Evolutionary conservation across 306 rosid genomes (phyloP).

Genomic region (Cicer arietinum): DNA sequence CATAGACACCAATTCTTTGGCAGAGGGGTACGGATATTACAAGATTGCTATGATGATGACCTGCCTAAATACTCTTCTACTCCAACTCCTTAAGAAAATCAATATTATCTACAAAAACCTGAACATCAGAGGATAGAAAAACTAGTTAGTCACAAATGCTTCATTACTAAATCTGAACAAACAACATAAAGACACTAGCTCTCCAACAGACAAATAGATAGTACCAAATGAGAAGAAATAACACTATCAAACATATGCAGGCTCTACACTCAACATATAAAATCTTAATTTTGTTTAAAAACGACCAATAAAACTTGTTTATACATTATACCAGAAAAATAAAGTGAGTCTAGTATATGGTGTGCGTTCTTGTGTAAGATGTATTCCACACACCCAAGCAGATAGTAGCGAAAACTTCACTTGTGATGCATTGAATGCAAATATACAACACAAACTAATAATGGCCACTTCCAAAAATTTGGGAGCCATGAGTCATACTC

Average conservation of each 20-base stretch:
- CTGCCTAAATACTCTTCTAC: constrained; percentile 56
- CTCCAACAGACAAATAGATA: constrained; percentile 33
- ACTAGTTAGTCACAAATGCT: constrained; percentile 36
- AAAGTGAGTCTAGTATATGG: neutral
- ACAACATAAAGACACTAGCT: neutral
- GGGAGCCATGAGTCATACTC: neutral
- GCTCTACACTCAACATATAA: constrained; percentile 21
- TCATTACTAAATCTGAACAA: constrained; percentile 36
- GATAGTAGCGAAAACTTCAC: neutral
- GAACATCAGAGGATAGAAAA: constrained; percentile 41
- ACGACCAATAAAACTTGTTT: constrained; percentile 1
- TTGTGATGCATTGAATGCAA: neutral
- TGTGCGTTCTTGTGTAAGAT: constrained; percentile 1
- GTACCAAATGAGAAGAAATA: constrained; percentile 22
- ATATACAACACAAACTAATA: constrained; percentile 12
- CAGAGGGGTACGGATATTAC: constrained; percentile 43
- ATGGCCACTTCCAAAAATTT: neutral
- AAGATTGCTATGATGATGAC: constrained; percentile 32
- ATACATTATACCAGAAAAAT: constrained; percentile 2
- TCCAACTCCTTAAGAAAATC: constrained; percentile 96
- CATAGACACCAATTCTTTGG: constrained; percentile 41
- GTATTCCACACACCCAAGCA: neutral
- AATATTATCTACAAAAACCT: constrained; percentile 97
- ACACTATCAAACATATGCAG: constrained; percentile 14
- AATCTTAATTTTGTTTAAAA: constrained; percentile 16